These are phyloP conservation scores for Lodderomyces orthopsilosis DNA, from an alignment of 1,139 yeast genomes.

Conservation along the genomic window DNA sequence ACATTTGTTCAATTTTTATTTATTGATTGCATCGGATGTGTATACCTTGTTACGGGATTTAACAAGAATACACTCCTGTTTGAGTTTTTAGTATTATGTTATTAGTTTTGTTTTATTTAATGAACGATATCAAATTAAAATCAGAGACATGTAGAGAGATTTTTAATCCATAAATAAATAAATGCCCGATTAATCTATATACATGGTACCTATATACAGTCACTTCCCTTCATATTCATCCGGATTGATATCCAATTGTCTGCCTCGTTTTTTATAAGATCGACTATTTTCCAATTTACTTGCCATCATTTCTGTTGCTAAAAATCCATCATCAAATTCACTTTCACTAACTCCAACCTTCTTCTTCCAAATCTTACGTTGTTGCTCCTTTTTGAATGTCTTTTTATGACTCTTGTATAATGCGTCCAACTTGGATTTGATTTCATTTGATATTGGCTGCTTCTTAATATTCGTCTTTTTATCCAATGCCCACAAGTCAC, in stretches of 20 bases:
- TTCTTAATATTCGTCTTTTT: constrained; percentile 59
- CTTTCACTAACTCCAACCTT: constrained; percentile 26
- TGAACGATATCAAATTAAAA: constrained; percentile 2
- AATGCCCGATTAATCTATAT: neutral
- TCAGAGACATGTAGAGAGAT: neutral
- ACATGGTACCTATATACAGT: neutral
- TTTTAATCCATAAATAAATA: neutral
- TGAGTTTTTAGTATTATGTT: neutral
- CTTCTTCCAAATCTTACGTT: constrained; percentile 43
- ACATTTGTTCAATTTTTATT: too few relatives aligned
- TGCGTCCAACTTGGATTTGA: constrained; percentile 33
- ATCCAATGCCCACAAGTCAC: constrained; percentile 89
- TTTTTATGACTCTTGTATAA: constrained; percentile 42
- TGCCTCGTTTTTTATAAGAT: constrained; percentile 34
- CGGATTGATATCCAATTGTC: constrained; percentile 23
- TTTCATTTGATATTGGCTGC: constrained; percentile 29
- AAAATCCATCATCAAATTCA: constrained; percentile 32
- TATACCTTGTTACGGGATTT: constrained; percentile 5
- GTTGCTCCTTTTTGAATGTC: constrained; percentile 41
- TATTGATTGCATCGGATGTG: neutral
- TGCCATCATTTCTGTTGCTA: constrained; percentile 25
- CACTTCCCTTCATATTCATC: constrained; percentile 22
- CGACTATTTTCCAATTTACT: constrained; percentile 32
- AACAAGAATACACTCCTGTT: constrained; percentile 1
- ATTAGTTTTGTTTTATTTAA: too few relatives aligned